Evolutionary conservation across 202 grass and related monocot species (phyloP).

Genomic region (Setaria italica): DNA sequence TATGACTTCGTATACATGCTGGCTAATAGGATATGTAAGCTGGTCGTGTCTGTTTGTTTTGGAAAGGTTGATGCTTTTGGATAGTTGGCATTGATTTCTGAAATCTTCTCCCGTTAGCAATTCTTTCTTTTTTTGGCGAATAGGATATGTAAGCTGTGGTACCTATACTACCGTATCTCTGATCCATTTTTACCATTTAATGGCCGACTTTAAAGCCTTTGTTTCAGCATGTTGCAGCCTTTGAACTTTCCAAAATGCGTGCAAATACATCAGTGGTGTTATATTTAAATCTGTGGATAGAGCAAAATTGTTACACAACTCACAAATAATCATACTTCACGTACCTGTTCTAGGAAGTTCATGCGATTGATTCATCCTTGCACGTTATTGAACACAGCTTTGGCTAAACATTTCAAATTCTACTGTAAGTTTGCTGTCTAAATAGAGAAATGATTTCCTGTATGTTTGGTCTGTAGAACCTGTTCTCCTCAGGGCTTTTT

Average conservation of each 20-base stretch:
- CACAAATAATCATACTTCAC: background rate
- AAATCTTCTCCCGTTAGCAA: background rate
- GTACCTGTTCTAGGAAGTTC: background rate
- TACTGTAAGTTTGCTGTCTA: background rate
- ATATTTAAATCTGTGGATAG: background rate
- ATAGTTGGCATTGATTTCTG: background rate
- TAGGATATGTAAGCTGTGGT: background rate
- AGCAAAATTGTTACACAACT: background rate
- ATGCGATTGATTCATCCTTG: background rate
- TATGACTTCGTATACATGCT: background rate
- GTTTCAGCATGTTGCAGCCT: background rate
- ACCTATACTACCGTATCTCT: background rate
- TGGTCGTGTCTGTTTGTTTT: background rate
- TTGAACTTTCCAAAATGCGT: background rate
- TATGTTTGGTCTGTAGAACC: background rate
- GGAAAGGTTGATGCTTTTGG: background rate
- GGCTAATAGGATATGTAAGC: background rate
- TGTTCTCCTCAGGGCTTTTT: background rate
- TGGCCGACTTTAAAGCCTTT: background rate
- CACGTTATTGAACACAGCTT: background rate
- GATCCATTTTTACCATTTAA: background rate
- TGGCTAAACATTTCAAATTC: background rate
- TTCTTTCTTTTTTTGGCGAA: background rate
- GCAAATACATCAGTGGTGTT: constrained; percentile 22
- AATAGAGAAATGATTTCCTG: background rate